These are phyloP conservation scores for Kwoniella shivajii DNA, from an alignment of 1,284 basidiomycete genomes.

Conservation along the genomic window DNA sequence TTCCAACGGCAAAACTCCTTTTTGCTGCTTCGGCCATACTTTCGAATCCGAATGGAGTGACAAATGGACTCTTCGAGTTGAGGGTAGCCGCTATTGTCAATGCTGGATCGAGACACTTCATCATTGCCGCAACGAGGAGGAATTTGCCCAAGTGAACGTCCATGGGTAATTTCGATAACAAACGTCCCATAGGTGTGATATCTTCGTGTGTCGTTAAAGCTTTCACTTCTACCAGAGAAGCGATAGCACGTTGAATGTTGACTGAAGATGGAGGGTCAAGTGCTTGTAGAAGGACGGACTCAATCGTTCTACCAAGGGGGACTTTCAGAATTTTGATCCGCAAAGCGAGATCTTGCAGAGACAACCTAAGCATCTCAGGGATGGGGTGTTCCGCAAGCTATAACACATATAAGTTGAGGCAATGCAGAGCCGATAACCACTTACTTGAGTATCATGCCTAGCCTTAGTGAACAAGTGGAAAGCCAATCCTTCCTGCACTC, in stretches of 20 bases:
- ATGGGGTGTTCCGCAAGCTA: slow-evolving; percentile 89
- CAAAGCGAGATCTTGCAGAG: slow-evolving; percentile 89
- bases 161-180: slow-evolving; percentile 86
- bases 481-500: slow-evolving; percentile 86
- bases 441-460: slow-evolving; percentile 70
- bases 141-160: slow-evolving; percentile 97
- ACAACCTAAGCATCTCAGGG: slow-evolving; percentile 94
- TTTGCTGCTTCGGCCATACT: slow-evolving; percentile 85
- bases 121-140: slow-evolving; percentile 78
- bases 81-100: slow-evolving; percentile 92
- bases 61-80: slow-evolving; percentile 91
- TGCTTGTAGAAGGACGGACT: slow-evolving; percentile 83
- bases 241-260: slow-evolving; percentile 90
- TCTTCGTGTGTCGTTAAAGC: slow-evolving; percentile 82
- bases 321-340: slow-evolving; percentile 97
- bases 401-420: neutral
- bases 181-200: slow-evolving; percentile 90
- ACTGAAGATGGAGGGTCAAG: slow-evolving; percentile 84
- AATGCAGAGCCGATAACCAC: slow-evolving; percentile 9
- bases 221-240: slow-evolving; percentile 83
- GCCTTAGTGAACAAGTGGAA: slow-evolving; percentile 94
- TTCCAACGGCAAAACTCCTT: slow-evolving; percentile 74
- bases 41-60: slow-evolving; percentile 86
- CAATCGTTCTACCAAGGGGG: slow-evolving; percentile 81
- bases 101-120: slow-evolving; percentile 91